Percentiles rank a stretch among this genome's conserved stretches.
These are phyloP conservation scores for Cercospora sesami DNA, from an alignment of 2,329 filamentous ascomycete genomes.

Conservation along the genomic window DNA sequence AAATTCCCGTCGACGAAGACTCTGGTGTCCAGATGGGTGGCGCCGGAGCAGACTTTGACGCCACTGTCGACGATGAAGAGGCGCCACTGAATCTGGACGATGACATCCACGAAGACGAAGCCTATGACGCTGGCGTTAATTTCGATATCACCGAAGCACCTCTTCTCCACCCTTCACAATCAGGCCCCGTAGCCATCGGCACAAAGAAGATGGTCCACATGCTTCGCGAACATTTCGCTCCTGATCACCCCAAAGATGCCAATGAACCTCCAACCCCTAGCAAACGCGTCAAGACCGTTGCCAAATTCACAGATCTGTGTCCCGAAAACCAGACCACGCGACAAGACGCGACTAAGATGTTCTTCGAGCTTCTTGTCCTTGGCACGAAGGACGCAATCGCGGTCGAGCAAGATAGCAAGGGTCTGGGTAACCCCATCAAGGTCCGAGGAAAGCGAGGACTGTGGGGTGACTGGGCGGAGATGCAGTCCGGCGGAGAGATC, in stretches of 20 bases:
- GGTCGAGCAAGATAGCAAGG: conserved; percentile 74
- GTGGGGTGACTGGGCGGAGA: conserved; percentile 95
- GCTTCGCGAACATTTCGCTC: conserved; percentile 75
- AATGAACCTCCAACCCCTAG: conserved; percentile 66
- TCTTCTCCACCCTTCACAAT: conserved; percentile 76
- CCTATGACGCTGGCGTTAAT: conserved; percentile 29
- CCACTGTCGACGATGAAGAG: conserved; percentile 36
- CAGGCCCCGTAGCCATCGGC: conserved; percentile 80
- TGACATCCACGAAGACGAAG: conserved; percentile 29
- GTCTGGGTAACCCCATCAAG: conserved; percentile 75
- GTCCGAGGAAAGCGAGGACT: conserved; percentile 91
- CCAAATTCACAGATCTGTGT: conserved; percentile 87
- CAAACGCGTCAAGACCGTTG: conserved; percentile 71
- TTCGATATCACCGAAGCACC: conserved; percentile 79
- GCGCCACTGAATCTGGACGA: conserved; percentile 26
- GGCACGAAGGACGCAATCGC: conserved; percentile 98
- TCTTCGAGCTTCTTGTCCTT: conserved; percentile 93
- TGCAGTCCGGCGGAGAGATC: conserved; percentile 38
- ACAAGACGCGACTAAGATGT: conserved; percentile 97
- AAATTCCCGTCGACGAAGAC: conserved; percentile 37
- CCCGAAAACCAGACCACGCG: conserved; percentile 78
- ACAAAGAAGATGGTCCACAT: conserved; percentile 96
- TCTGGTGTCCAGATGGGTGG: conserved; percentile 33
- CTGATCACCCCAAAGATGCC: conserved; percentile 57
- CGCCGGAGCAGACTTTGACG: conserved; percentile 27